Percentiles rank a stretch among this genome's conserved stretches.
Evolutionary conservation across 78 protist genomes (phyloP).

Genomic region (slime mould (Dictyostelium discoideum)): dicty_2.7 NC_007088.5:4186001-4186500

Average conservation of each 20-base stretch:
- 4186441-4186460: slow-evolving; percentile 37
- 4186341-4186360: neutral
- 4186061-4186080: slow-evolving; percentile 51
- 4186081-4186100: slow-evolving; percentile 63
- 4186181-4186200: neutral
- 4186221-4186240: neutral
- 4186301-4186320: slow-evolving; percentile 12
- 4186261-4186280: neutral
- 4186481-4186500: no score
- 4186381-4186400: neutral
- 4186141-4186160: slow-evolving; percentile 10
- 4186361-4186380: neutral
- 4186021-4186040: slow-evolving; percentile 36
- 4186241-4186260: neutral
- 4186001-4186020: neutral
- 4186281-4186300: neutral
- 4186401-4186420: neutral
- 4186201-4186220: neutral
- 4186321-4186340: neutral
- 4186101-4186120: slow-evolving; percentile 69
- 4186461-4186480: neutral
- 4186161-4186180: slow-evolving; percentile 26
- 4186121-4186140: slow-evolving; percentile 36
- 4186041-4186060: slow-evolving; percentile 73
- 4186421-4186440: slow-evolving; percentile 70